A percentile compares a stretch with the other conserved stretches of the same genome.
Conservation (phyloP, 495 filamentous ascomycete species). For the Penicillium taxi region DNA sequence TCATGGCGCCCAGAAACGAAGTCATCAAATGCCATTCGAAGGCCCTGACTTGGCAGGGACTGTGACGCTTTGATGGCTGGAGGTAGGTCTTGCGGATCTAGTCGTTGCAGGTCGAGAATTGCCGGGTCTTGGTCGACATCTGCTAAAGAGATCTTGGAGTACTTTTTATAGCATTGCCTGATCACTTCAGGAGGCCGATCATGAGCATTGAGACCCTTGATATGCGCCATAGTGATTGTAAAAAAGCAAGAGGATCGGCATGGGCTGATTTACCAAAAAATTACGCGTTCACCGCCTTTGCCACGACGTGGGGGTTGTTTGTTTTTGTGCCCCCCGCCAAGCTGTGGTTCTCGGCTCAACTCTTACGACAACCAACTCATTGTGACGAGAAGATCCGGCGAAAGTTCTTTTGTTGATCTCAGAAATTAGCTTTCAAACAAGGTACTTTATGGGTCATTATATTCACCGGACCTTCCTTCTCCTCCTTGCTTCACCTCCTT, state of each 20-base stretch:
- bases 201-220: constrained; percentile 55
- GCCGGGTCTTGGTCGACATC: constrained; percentile 39
- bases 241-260: constrained; percentile 4
- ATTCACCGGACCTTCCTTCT: constrained; percentile 1
- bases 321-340: constrained; percentile 29
- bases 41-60: constrained; percentile 25
- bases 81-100: constrained; percentile 26
- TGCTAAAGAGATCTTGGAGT: constrained; percentile 36
- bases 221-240: constrained; percentile 26
- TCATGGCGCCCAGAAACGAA: constrained; percentile 20
- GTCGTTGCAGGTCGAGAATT: constrained; percentile 43
- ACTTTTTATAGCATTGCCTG: constrained; percentile 57
- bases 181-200: constrained; percentile 61
- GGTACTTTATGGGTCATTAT: not conserved
- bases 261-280: constrained; percentile 3
- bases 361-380: constrained; percentile 22
- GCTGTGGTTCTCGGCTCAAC: constrained; percentile 12
- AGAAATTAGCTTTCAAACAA: not conserved
- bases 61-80: constrained; percentile 19
- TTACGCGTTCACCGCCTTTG: constrained; percentile 30
- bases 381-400: too few species aligned
- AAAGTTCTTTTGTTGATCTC: too few species aligned
- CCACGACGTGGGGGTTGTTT: constrained; percentile 27
- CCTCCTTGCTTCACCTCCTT: constrained; percentile 15
- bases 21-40: constrained; percentile 29